Base-by-base conservation (phyloP, 257 asterid species). In the Apocynum venetum region DNA sequence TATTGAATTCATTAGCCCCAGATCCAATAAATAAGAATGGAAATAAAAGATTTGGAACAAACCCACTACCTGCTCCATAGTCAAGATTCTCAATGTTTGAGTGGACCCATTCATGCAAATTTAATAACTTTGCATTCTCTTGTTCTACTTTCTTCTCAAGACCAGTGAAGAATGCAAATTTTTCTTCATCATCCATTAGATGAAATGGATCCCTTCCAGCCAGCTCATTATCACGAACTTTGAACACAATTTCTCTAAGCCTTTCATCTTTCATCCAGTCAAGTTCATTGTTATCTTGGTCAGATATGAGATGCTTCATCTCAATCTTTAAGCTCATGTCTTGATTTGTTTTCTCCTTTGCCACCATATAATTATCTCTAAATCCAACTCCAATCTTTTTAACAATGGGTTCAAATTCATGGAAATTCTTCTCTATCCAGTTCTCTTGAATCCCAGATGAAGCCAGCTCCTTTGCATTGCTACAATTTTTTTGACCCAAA, bases 121-220 rank as follows among this genome's bases (percentile, higher is more conserved):
- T 77, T 83, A 76, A 80, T 82, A 96, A 86, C 86, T 84, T 92
- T 59, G 78, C 84, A 79, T 91, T 96, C 83, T 84, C 97, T 83
- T 82, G 86, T 73, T 96, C 97, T 77, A 87, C 97, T 85, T 86
- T 91, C 87, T 90, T 89, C 89, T 89, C 97, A 70, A 93, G 98
- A 82, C 99, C 99, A 74, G 82, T 47, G 79, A 91, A 93, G 87
- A 96, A 96, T 38, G 88, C 75, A 74, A 56, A 73, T 78, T 93
- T 96, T 65, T 93, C 97, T 77, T 91, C 89, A 67, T 90, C 93
- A 43, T 73, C 83, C 89, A 96, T 87, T 70, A 84, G 89, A 85
- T 91, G 87, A 86, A 96, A 93, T 20, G 99, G 99, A 67, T 93
- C 97, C 87, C 90, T 89, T 85, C 98, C 99, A 17, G 97, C 90